phyloP scores from a whole-genome alignment of 2,329 filamentous ascomycete species.

The Pleomassaria siparia region DNA sequence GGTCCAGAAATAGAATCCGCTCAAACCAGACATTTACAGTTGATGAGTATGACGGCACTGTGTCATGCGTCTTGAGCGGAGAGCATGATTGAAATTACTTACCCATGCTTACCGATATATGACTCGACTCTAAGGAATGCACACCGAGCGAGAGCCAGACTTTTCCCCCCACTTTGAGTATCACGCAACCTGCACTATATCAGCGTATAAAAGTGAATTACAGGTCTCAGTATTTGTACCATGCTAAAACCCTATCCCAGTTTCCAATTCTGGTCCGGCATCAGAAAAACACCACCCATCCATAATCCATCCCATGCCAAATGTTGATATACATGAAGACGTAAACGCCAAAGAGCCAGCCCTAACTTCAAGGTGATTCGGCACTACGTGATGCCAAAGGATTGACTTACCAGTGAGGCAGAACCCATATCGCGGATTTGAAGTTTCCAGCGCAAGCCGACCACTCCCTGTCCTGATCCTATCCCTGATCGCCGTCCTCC shows the following conservation, averaged over 20 bases:
- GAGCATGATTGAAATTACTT: background rate
- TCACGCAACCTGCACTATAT: slow-evolving; percentile 2
- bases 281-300: background rate
- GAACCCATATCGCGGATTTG: background rate
- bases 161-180: background rate
- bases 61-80: background rate
- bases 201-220: slow-evolving; percentile 2
- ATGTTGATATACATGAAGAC: slow-evolving; percentile 2
- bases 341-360: background rate
- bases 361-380: background rate
- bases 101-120: background rate
- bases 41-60: no score
- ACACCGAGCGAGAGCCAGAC: background rate
- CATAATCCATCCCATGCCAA: slow-evolving; percentile 1
- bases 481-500: background rate
- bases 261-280: background rate
- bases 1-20: slow-evolving; percentile 6
- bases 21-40: background rate
- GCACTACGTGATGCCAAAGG: background rate
- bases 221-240: slow-evolving; percentile 3
- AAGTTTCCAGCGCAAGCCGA: background rate
- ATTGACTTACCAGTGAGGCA: background rate
- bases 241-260: background rate
- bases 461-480: background rate
- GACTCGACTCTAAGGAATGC: background rate